Evolutionary conservation across 106 monocot species (phyloP), one percentile per base, ranked within the genome.

Genomic region (Acanthochlamys bracteata): DNA sequence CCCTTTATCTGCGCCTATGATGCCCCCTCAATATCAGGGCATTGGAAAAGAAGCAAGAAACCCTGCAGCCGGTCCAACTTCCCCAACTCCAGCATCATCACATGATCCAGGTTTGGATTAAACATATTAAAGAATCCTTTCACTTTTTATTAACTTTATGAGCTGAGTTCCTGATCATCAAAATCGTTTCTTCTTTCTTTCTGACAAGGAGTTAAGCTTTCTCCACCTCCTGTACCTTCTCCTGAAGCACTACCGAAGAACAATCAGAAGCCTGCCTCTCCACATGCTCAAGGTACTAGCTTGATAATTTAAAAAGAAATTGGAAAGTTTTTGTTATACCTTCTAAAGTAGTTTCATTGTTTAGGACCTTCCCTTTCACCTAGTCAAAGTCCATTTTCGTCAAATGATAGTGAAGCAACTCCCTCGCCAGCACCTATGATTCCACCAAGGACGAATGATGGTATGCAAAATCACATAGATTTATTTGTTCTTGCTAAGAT

Each of bases 51-150:
- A 54, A 70, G 43, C 11, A 21, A 63, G 68, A 42, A 76, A 45
- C 41, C 67, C 41, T 70, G 20, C 61, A 15, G 41, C 66, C 74
- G 75, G 78, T 60, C 74, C 75, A 54, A 25, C 59, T n/a, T 64
- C 74, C 59, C 55, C 57, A n/a, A 41, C 47, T 47, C 49, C 66
- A 53, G 76, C 76, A 65, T 65, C 87, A 69, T 46, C 76, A 65
- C 47, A 59, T 24, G 7, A 57, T 73, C 27, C 71, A 90, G 90
- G 90, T 90, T 23, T 66, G 27, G 66, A 70, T 55, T 16, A 16
- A 59, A 15, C 41, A 43, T 19, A 19, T 10, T 20, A 46, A 23
- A 24, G 24, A 13, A 59, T 25, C 49, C 17, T 49, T 49, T 49
- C 13, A 27, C 26, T 0, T 13, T 59, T 3, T 25, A 7, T 13